Percentiles rank a stretch among this genome's conserved stretches.
phyloP scores from a whole-genome alignment of 768 basidiomycete genomes.

The Daedaleopsis sinensis region DNA sequence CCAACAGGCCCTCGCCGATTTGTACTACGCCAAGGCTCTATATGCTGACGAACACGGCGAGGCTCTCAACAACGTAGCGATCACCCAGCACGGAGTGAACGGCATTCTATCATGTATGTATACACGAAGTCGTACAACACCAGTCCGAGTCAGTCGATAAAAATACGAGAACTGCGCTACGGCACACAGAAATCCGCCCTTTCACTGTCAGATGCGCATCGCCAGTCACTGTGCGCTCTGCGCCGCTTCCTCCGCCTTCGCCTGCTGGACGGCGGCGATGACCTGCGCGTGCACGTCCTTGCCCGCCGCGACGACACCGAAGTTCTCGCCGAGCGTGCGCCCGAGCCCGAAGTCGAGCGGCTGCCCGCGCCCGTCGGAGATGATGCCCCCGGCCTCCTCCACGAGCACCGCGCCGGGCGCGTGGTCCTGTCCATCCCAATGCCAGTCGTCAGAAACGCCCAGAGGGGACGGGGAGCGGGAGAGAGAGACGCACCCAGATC shows the following conservation, averaged over 20 bases:
- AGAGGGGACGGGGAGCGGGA: not conserved
- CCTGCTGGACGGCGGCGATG: constrained; percentile 73
- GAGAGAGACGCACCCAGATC: constrained; percentile 74
- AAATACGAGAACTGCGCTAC: too few species aligned
- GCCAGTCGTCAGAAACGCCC: not conserved
- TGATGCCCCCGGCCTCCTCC: constrained; percentile 86
- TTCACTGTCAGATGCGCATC: too few species aligned
- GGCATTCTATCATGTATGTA: too few species aligned
- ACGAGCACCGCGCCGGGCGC: constrained; percentile 85
- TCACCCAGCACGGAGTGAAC: too few species aligned
- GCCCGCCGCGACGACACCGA: constrained; percentile 84
- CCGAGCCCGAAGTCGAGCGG: constrained; percentile 87
- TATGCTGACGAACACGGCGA: too few species aligned
- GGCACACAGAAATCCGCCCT: too few species aligned
- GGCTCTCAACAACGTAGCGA: too few species aligned
- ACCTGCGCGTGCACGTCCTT: constrained; percentile 70
- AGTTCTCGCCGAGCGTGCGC: constrained; percentile 82
- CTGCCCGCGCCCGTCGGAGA: constrained; percentile 81
- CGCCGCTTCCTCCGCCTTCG: constrained; percentile 37
- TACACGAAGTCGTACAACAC: too few species aligned
- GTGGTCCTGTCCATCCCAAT: constrained; percentile 65
- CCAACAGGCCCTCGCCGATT: too few species aligned
- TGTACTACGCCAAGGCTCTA: too few species aligned
- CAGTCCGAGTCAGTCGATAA: too few species aligned
- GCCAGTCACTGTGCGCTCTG: constrained; percentile 7